Evolutionary conservation across 2,329 filamentous ascomycete species (phyloP), one percentile per base, ranked within the genome.

Genomic region (Xylaria sp.): DNA sequence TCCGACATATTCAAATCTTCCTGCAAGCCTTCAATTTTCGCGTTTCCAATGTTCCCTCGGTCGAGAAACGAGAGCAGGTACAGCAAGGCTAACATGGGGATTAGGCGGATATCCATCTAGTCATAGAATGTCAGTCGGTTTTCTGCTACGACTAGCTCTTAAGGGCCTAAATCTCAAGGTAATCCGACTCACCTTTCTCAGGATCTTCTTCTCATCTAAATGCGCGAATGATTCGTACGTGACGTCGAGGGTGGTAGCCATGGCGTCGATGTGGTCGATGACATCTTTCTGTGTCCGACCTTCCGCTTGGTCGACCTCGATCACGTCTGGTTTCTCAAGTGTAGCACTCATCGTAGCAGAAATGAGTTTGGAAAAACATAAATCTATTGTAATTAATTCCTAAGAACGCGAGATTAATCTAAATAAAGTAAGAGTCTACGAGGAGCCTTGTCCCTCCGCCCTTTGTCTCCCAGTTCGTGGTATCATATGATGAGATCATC

Each of bases 21-120:
- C 45, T 82, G 78, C 0, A 86, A 76, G 1, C 82, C 82, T 68
- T 84, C 83, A 54, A 91, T 88, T 74, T 89, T 90, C 12, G 89
- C 88, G 70, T 90, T 90, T 59, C 82, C 83, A 49, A 84, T 84
- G 68, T 91, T 91, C 8, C 86, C 87, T 19, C 82, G 81, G 72
- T 92, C 89, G 23, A 92, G 81, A 71, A 89, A 92, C 25, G 87
- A 89, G 1, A 92, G 80, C 0, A 92, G 78, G 69, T 91, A 92
- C 0, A 92, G 80, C 25, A 86, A 51, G 9, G 91, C 81, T 83
- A 95, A 71, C 89, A 84, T 83, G 0, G 87, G 87, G 14, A 85
- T 82, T 21, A 85, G 70, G 2, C 79, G 81, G 21, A 81, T 64
- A 56, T 84, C 83, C 78, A 85, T 83, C 81, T 84, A 25, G 17